Percentiles rank a stretch among this genome's conserved stretches.
These are phyloP conservation scores for Fusarium albosuccineum DNA, from an alignment of 2,329 filamentous ascomycete genomes.

Conservation along the genomic window DNA sequence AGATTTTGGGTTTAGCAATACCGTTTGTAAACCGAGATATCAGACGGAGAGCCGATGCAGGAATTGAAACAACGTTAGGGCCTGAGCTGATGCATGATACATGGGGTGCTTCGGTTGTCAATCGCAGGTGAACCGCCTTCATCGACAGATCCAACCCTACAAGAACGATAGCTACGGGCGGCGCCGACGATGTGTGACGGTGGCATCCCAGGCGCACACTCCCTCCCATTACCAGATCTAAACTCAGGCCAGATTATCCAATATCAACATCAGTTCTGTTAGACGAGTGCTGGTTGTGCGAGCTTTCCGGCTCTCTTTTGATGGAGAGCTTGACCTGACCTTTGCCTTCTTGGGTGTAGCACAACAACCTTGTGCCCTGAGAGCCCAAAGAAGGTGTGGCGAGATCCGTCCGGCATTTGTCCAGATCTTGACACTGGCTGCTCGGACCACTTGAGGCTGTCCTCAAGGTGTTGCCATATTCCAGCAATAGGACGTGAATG, in stretches of 20 bases:
- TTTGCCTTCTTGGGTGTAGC: slow-evolving; percentile 29
- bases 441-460: slow-evolving; percentile 16
- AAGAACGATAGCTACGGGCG: slow-evolving; percentile 26
- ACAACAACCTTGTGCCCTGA: neutral
- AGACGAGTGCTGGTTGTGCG: slow-evolving; percentile 14
- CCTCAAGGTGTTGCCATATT: slow-evolving; percentile 27
- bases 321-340: slow-evolving; percentile 16
- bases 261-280: slow-evolving; percentile 11
- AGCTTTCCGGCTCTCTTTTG: slow-evolving; percentile 15
- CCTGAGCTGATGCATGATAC: slow-evolving; percentile 8
- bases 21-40: slow-evolving; percentile 4
- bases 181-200: slow-evolving; percentile 28
- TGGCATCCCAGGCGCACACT: slow-evolving; percentile 41
- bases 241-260: slow-evolving; percentile 22
- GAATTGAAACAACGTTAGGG: slow-evolving; percentile 23
- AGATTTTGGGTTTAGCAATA: neutral
- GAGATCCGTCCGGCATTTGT: slow-evolving; percentile 37
- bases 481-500: neutral
- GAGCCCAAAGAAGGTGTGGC: slow-evolving; percentile 34
- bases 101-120: slow-evolving; percentile 25
- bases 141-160: slow-evolving; percentile 32
- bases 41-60: slow-evolving; percentile 10
- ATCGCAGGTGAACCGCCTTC: slow-evolving; percentile 6
- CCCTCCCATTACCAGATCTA: slow-evolving; percentile 34
- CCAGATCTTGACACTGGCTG: slow-evolving; percentile 25